phyloP scores from a whole-genome alignment of 352 stramenopile species.

The Aphanomyces invadans region DNA sequence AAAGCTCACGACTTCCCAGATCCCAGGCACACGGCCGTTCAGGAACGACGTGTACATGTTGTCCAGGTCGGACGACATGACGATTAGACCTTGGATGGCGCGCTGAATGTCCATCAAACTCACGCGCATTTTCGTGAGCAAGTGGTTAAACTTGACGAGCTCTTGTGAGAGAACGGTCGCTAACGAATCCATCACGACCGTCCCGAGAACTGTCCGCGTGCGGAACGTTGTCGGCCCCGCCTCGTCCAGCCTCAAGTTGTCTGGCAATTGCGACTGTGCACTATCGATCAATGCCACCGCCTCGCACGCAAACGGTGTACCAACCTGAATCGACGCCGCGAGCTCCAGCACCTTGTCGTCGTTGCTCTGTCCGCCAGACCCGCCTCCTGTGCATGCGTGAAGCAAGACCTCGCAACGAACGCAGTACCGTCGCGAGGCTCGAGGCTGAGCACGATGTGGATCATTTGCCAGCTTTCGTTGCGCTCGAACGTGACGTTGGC shows the following conservation, averaged over 20 bases:
- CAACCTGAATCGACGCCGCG: conserved; percentile 50
- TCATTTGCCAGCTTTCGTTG: conserved; percentile 85
- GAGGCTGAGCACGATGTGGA: conserved; percentile 81
- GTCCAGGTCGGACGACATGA: conserved; percentile 94
- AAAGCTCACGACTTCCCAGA: conserved; percentile 88
- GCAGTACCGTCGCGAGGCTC: conserved; percentile 68
- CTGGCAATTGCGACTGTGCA: conserved; percentile 32
- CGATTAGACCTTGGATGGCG: conserved; percentile 81
- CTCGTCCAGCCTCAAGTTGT: conserved; percentile 71
- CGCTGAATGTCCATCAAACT: conserved; percentile 76
- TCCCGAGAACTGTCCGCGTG: conserved; percentile 64
- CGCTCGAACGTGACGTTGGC: conserved; percentile 91
- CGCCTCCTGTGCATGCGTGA: conserved; percentile 27
- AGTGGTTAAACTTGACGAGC: conserved; percentile 91
- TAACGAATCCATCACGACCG: conserved; percentile 86
- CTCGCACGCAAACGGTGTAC: no score
- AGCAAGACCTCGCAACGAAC: no score
- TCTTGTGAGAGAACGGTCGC: conserved; percentile 90
- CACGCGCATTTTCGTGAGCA: conserved; percentile 73
- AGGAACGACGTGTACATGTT: conserved; percentile 93
- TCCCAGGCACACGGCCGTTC: conserved; percentile 82
- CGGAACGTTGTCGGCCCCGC: conserved; percentile 89
- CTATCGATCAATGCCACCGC: not conserved
- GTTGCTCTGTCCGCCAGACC: conserved; percentile 60
- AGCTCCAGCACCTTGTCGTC: conserved; percentile 82